Conservation (phyloP, 2,329 filamentous ascomycete genomes). For the Penicillium italicum region DNA sequence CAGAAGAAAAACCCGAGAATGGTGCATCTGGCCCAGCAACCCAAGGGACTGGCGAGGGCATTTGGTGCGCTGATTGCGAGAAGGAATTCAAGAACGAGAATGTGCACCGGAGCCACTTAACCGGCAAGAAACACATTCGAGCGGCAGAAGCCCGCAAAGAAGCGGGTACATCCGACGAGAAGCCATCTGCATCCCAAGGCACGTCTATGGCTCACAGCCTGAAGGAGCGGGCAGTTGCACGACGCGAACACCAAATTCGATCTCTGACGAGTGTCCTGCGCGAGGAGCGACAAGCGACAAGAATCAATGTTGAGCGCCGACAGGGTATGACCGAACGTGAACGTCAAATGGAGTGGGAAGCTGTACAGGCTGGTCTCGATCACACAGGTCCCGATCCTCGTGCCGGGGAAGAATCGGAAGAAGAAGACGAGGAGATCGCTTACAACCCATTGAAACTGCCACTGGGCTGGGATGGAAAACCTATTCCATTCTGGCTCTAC, state of each 20-base stretch:
- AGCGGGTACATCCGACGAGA: slow-evolving; percentile 38
- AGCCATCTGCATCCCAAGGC: slow-evolving; percentile 20
- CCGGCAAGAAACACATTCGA: slow-evolving; percentile 87
- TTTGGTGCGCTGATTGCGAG: slow-evolving; percentile 88
- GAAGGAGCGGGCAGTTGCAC: slow-evolving; percentile 87
- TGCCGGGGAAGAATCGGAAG: slow-evolving; percentile 61
- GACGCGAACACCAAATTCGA: slow-evolving; percentile 79
- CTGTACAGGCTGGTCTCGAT: slow-evolving; percentile 65
- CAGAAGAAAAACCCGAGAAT: slow-evolving; percentile 49
- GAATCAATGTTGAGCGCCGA: slow-evolving; percentile 91
- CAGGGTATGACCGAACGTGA: slow-evolving; percentile 97
- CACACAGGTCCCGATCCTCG: slow-evolving; percentile 33
- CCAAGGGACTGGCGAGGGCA: slow-evolving; percentile 61
- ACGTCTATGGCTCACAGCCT: slow-evolving; percentile 48
- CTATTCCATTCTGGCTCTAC: slow-evolving; percentile 98
- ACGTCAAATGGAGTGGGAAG: slow-evolving; percentile 87
- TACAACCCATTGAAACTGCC: slow-evolving; percentile 97
- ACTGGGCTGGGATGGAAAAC: slow-evolving; percentile 96
- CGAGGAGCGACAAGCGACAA: slow-evolving; percentile 81
- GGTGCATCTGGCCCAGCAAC: slow-evolving; percentile 46
- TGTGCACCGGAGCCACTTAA: slow-evolving; percentile 85
- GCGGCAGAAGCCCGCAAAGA: slow-evolving; percentile 64
- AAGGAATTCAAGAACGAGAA: slow-evolving; percentile 96
- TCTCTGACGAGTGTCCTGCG: slow-evolving; percentile 78
- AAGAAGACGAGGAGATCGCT: slow-evolving; percentile 78